These are phyloP conservation scores for Verbena officinalis DNA, from an alignment of 257 asterid genomes.

Conservation along the genomic window DNA sequence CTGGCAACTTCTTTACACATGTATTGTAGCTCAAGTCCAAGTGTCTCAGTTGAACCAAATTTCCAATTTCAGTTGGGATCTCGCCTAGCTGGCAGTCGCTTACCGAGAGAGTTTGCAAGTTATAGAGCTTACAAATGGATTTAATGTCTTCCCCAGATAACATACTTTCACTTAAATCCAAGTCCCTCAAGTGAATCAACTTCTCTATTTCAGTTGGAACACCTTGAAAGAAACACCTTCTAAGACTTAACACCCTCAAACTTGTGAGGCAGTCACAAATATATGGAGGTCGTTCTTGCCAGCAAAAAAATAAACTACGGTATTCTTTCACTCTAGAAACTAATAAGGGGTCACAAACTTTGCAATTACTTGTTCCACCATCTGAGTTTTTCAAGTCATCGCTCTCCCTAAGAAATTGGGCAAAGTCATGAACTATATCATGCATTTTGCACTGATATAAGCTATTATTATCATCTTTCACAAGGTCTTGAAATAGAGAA, in stretches of 20 bases:
- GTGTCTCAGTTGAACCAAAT: too few species aligned
- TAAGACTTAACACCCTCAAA: background rate
- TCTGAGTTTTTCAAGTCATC: background rate
- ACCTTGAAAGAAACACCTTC: background rate
- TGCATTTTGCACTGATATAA: background rate
- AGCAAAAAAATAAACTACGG: background rate
- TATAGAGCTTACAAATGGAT: background rate
- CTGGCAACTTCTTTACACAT: too few species aligned
- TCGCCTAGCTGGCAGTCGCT: too few species aligned
- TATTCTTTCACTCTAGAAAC: background rate
- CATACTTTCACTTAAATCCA: background rate
- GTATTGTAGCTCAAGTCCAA: too few species aligned
- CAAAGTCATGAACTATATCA: slow-evolving; percentile 14
- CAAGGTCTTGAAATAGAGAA: slow-evolving; percentile 14
- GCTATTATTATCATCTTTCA: background rate
- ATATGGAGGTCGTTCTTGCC: background rate
- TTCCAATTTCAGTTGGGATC: too few species aligned
- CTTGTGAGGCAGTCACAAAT: background rate
- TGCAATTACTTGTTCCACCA: too few species aligned
- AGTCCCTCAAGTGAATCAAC: slow-evolving; percentile 21
- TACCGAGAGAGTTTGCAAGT: too few species aligned
- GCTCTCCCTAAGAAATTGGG: background rate
- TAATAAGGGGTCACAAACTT: too few species aligned
- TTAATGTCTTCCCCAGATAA: background rate
- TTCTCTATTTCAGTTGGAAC: slow-evolving; percentile 1